These are phyloP conservation scores for Komagataella pastoris DNA, from an alignment of 805 yeast genomes.

Conservation along the genomic window DNA sequence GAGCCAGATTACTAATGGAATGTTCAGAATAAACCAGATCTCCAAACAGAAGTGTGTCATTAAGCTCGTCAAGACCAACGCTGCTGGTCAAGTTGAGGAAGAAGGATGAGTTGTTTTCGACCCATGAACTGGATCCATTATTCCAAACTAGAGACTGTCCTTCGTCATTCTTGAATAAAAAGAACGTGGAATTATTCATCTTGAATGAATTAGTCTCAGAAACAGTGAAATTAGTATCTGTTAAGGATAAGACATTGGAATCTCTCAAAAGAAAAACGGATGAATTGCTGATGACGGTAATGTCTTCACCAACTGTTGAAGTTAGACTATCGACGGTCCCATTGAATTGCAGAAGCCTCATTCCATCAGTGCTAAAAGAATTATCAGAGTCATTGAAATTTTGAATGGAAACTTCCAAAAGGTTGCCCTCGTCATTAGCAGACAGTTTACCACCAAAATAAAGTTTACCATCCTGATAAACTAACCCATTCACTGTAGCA, in stretches of 20 bases:
- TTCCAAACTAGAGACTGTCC: neutral
- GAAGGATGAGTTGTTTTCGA: neutral
- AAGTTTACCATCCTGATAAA: slow-evolving; percentile 18
- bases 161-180: neutral
- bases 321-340: neutral
- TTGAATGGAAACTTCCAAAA: slow-evolving; percentile 19
- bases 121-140: neutral
- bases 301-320: neutral
- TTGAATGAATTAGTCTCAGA: neutral
- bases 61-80: neutral
- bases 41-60: neutral
- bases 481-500: slow-evolving; percentile 25
- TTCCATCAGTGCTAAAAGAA: neutral
- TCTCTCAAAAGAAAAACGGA: neutral
- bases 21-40: neutral
- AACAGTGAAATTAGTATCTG: neutral
- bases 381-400: slow-evolving; percentile 8
- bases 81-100: neutral
- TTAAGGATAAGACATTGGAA: neutral
- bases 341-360: neutral
- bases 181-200: neutral
- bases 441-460: slow-evolving; percentile 37
- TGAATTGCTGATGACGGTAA: neutral
- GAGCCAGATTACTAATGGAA: neutral
- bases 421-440: slow-evolving; percentile 21